Evolutionary conservation across 2,329 filamentous ascomycete genomes (phyloP), one percentile per base, ranked within the genome.

Genomic region (Leptosphaerulina australis): DNA sequence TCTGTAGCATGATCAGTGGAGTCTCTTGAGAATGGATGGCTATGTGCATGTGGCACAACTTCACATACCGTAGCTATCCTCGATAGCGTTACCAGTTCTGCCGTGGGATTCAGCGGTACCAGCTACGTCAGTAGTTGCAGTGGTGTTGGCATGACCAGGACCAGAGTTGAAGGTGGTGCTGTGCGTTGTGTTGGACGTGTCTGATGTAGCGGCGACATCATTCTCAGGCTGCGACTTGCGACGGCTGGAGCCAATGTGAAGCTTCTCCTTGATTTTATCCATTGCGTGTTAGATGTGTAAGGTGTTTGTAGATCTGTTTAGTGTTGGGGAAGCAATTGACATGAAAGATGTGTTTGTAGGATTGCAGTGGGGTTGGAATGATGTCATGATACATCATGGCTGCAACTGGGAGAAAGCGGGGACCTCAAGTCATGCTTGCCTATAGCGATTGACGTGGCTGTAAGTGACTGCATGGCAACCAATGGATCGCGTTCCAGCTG

Each of bases 261-360:
- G 61, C 56, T 69, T 69, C 51, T 70, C 66, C 56, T 72, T 72
- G 58, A 72, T 59, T 49, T 66, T 66, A 18, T 71, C 67, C 65
- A 72, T 71, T 52, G 50, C 63, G 29, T 34, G 14, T 36, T 51
- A 7, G 26, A 18, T 24, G 11, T 30, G 12, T 40, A 14, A 41
- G 35, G 40, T 40, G 29, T 33, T 33, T 51, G 41, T 33, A 38
- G 40, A 33, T 45, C 20, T 37, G 36, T 51, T 33, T 51, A 37
- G 37, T 30, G 8, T 41, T 28, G 17, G 15, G 29, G n/a, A 29
- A 39, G 25, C 48, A 43, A 51, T 51, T 46, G 41, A 28, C 34
- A 22, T 21, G 39, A 46, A 30, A 26, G 48, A 33, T 46, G 25
- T 43, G 48, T 41, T 31, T n/a, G 15, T 22, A 30, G 40, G 41